Base-by-base conservation (phyloP, 352 stramenopile species). In the Pythium dissotocum region DNA sequence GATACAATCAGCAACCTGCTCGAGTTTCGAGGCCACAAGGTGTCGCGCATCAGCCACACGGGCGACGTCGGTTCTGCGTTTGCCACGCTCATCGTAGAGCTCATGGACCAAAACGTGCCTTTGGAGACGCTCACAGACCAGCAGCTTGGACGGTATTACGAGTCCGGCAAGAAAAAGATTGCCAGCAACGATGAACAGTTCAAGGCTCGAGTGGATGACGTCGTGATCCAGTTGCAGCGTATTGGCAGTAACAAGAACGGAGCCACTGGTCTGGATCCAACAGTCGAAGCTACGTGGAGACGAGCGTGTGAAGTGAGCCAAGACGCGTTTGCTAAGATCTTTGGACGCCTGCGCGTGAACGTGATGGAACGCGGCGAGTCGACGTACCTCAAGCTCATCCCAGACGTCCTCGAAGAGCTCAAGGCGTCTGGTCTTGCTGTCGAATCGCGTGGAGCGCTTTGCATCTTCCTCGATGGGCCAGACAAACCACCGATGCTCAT, bases 401-500 rank as follows among this genome's bases (percentile, higher is more conserved):
- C 83, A 4, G 54, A 35, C 1, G 70, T 89, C 2, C 75, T 94
- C 14, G 33, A 77, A 1, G 63, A 77, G 44, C 75, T 94, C 55
- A 65, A 83, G 65, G 53, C 73, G 3, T 71, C 56, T 18, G 83
- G 86, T 0, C 53, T 93, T 7, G 81, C 81, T 0, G 76, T 88
- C 2, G 61, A 77, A 44, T 92, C 85, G 1, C 82, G 80, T 32
- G 87, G 85, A 16, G 87, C 87, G 24, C 61, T 93, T 6, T 89
- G 85, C 1, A 78, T 93, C 32, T 95, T 95, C 58, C 71, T 93
- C 9, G 81, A 93, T 38, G 85, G 85, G 0, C 75, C 65, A 0
- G 76, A 91, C 55, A 92, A 92, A 32, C 77, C 85, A 14, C 85
- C 88, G 0, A 93, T 95, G 83, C 65, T 95, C n/a, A 78, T 95